These are phyloP conservation scores for Pyricularia pennisetigena DNA, from an alignment of 2,329 filamentous ascomycete genomes.

Conservation along the genomic window DNA sequence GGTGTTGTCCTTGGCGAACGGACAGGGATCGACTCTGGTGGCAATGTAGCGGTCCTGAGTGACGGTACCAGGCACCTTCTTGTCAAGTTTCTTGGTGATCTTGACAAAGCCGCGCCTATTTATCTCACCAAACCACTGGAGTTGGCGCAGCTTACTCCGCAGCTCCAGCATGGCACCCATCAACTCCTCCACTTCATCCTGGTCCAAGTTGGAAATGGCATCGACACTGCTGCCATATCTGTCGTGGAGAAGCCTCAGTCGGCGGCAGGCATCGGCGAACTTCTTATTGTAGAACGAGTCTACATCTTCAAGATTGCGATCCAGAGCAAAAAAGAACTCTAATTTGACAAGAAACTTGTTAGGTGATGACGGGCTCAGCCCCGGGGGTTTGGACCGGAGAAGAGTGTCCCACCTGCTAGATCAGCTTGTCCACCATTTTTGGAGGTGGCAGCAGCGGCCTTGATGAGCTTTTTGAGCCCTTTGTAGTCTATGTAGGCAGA, in stretches of 20 bases:
- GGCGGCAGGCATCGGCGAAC: conserved; percentile 71
- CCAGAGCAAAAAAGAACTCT: conserved; percentile 97
- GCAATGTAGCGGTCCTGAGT: conserved; percentile 81
- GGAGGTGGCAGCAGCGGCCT: conserved; percentile 56
- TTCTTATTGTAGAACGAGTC: conserved; percentile 97
- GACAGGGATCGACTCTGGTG: conserved; percentile 79
- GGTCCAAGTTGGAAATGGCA: conserved; percentile 62
- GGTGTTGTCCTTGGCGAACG: conserved; percentile 68
- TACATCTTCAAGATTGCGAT: conserved; percentile 95
- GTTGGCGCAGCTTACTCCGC: conserved; percentile 74
- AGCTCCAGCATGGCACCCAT: conserved; percentile 85
- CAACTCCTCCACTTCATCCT: conserved; percentile 84
- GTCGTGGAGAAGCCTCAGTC: conserved; percentile 77
- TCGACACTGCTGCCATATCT: conserved; percentile 72
- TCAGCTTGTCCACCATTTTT: conserved; percentile 69
- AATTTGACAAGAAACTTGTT: conserved; percentile 20
- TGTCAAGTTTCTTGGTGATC: conserved; percentile 98
- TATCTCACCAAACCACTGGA: conserved; percentile 97
- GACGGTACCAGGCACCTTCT: conserved; percentile 70
- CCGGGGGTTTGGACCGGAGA: conserved; percentile 12
- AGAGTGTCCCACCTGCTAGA: conserved; percentile 66
- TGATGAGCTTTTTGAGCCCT: conserved; percentile 90
- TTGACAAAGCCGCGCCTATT: conserved; percentile 93
- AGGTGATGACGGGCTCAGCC: conserved; percentile 24
- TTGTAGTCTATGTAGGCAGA: conserved; percentile 83